phyloP scores from a whole-genome alignment of 371 early-diverging fungal species.

The Neoconidiobolus thromboides region DNA sequence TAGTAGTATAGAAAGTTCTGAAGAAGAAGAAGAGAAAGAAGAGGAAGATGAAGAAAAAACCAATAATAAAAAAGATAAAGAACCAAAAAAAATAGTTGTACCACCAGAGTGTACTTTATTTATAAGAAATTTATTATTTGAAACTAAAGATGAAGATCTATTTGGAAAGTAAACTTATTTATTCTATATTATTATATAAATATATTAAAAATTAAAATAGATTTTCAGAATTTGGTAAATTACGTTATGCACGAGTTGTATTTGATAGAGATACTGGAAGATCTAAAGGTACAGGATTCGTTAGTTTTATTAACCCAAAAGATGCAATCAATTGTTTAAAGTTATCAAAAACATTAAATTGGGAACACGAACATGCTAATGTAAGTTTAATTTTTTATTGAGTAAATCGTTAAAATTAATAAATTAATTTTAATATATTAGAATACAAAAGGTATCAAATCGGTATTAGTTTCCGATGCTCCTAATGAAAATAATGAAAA shows the following conservation, averaged over 20 bases:
- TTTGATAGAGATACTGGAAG: constrained; percentile 58
- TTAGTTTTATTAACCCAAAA: constrained; percentile 50
- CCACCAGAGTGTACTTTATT: constrained; percentile 58
- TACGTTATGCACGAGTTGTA: constrained; percentile 69
- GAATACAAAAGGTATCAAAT: constrained; percentile 13
- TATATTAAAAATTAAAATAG: constrained; percentile 13
- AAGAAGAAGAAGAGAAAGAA: constrained; percentile 14
- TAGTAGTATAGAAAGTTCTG: constrained; percentile 15
- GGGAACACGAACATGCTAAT: constrained; percentile 11
- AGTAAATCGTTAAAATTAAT: constrained; percentile 2
- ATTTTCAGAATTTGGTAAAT: constrained; percentile 46
- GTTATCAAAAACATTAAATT: constrained; percentile 34
- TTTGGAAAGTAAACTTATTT: constrained; percentile 32
- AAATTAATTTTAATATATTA: neutral
- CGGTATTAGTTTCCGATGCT: constrained; percentile 46
- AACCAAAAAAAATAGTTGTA: constrained; percentile 13
- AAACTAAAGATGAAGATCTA: constrained; percentile 65
- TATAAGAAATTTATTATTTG: constrained; percentile 78
- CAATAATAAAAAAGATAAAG: constrained; percentile 17
- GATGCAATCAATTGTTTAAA: constrained; percentile 56
- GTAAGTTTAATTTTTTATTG: neutral
- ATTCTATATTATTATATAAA: neutral
- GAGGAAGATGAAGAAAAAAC: constrained; percentile 19
- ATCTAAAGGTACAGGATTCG: constrained; percentile 84
- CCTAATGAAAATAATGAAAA: constrained; percentile 28